These are phyloP conservation scores for Tetrapisispora fleetii DNA, from an alignment of 805 yeast species.

Conservation along the genomic window DNA sequence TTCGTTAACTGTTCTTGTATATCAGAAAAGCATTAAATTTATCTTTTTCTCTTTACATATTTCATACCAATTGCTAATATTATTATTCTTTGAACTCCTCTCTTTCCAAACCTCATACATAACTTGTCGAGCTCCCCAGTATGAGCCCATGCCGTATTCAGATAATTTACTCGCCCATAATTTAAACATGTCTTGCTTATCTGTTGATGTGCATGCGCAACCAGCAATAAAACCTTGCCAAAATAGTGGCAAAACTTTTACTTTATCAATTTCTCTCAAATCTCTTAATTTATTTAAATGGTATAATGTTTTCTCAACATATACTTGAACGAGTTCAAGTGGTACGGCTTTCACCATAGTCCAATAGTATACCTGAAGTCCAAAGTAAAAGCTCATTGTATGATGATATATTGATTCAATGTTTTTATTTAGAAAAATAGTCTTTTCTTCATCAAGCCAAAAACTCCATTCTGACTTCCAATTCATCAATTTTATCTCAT, in stretches of 20 bases:
- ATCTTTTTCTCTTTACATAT: constrained; percentile 62
- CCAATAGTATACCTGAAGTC: constrained; percentile 59
- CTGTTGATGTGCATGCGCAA: constrained; percentile 55
- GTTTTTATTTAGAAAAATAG: constrained; percentile 25
- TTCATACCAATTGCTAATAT: constrained; percentile 55
- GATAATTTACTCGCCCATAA: constrained; percentile 48
- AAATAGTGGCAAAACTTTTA: constrained; percentile 61
- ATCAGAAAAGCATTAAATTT: constrained; percentile 54
- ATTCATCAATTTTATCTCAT: constrained; percentile 41
- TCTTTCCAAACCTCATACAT: constrained; percentile 76
- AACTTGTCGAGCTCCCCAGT: constrained; percentile 78
- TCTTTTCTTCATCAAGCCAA: constrained; percentile 21
- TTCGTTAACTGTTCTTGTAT: too few species aligned
- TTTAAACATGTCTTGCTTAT: constrained; percentile 55
- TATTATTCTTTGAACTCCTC: constrained; percentile 48
- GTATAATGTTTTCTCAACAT: constrained; percentile 49
- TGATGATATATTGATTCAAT: constrained; percentile 78
- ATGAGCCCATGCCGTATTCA: constrained; percentile 57
- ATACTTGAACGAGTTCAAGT: constrained; percentile 49
- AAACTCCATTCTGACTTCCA: constrained; percentile 77
- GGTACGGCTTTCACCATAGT: constrained; percentile 48
- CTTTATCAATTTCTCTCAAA: constrained; percentile 39
- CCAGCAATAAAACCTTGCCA: constrained; percentile 91
- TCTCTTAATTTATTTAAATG: constrained; percentile 56
- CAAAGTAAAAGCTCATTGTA: constrained; percentile 67